Base-by-base conservation (phyloP, 2,329 filamentous ascomycete genomes). In the Paraphoma sp. region DNA sequence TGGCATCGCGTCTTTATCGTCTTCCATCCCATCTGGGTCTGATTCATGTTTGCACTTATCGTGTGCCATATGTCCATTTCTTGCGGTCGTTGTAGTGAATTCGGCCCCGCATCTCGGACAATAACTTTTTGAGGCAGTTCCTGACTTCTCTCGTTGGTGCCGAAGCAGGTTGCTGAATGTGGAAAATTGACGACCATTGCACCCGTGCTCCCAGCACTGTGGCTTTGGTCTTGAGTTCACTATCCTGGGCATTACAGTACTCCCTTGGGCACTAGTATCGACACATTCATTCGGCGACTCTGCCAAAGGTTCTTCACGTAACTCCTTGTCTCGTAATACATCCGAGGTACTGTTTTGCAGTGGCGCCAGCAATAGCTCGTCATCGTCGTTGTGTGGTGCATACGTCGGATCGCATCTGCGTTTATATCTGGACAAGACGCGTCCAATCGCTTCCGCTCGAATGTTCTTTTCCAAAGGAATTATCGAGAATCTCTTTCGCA, bases 11-110 rank as follows among this genome's bases (percentile, higher is more conserved):
- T n/a, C n/a, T n/a, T n/a, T n/a, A n/a, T n/a, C n/a, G n/a, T n/a
- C n/a, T n/a, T n/a, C n/a, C n/a, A n/a, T n/a, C n/a, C n/a, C n/a
- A n/a, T n/a, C n/a, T n/a, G n/a, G n/a, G n/a, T n/a, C n/a, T n/a
- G n/a, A n/a, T n/a, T n/a, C n/a, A n/a, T n/a, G 88, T 82, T 97
- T 97, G 82, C 93, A 98, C 79, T 97, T 97, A 72, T 96, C 93
- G 77, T 97, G 92, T 23, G 82, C 81, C 73, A 88, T 83, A 74
- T 98, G 94, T 11, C 93, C 93, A 72, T 97, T 97, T 59, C 93
- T 86, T 44, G 94, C 94, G 18, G 85, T 88, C 6, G 93, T 97
- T 66, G 94, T 84, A 11, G 94, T 97, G 70, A 98, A 98, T 70
- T 96, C 93, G 10, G 93, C 93, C 38, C 93, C 92, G 71, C 94